These are phyloP conservation scores for Blastobotrys persicus DNA, from an alignment of 1,139 yeast species.

Conservation along the genomic window DNA sequence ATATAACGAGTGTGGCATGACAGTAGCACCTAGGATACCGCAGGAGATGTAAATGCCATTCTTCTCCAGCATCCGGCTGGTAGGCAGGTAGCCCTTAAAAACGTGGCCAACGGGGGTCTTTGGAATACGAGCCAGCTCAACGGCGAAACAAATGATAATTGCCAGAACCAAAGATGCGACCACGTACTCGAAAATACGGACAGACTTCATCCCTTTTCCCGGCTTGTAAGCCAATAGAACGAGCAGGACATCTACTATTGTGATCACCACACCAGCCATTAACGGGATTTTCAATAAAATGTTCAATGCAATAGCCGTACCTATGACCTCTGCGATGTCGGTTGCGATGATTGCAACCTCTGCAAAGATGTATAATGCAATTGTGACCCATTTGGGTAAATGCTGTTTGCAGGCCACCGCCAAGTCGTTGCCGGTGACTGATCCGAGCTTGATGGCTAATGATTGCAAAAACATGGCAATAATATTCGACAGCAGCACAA, in stretches of 20 bases:
- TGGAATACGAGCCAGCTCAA: conserved; percentile 57
- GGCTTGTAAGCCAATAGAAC: conserved; percentile 75
- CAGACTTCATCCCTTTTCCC: conserved; percentile 62
- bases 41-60: conserved; percentile 71
- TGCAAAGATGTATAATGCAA: conserved; percentile 60
- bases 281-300: conserved; percentile 65
- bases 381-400: conserved; percentile 60
- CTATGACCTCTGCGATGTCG: conserved; percentile 84
- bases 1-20: conserved; percentile 77
- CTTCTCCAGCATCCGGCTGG: conserved; percentile 57
- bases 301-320: conserved; percentile 81
- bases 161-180: conserved; percentile 67
- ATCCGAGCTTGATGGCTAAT: conserved; percentile 70
- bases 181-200: conserved; percentile 61
- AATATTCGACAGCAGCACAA: conserved; percentile 62
- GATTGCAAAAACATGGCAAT: conserved; percentile 74
- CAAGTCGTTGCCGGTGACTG: conserved; percentile 76
- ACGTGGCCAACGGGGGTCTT: conserved; percentile 50
- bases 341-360: conserved; percentile 82
- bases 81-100: conserved; percentile 71
- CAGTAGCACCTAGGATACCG: conserved; percentile 78
- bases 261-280: conserved; percentile 74
- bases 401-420: conserved; percentile 66
- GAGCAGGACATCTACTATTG: conserved; percentile 68
- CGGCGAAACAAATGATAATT: conserved; percentile 69